phyloP scores from a whole-genome alignment of 129 eudicot genomes.

The Flaveria brownii region DNA sequence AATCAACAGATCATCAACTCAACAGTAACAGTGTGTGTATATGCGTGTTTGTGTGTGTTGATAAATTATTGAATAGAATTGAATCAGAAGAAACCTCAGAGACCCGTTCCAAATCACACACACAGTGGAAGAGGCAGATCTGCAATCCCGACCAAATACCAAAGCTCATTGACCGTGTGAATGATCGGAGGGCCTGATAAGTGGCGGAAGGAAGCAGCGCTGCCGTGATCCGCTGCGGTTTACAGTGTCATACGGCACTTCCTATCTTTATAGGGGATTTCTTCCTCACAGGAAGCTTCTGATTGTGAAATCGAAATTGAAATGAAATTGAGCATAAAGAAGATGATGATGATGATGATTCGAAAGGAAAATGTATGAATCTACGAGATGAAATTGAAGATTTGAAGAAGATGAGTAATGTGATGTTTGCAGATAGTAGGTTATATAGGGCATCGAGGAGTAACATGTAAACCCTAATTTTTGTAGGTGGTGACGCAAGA shows the following conservation, averaged over 20 bases:
- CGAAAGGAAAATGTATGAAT: too few relatives aligned
- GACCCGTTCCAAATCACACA: conserved; percentile 94
- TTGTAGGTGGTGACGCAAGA: too few relatives aligned
- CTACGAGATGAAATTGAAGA: too few relatives aligned
- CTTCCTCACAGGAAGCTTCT: conserved; percentile 67
- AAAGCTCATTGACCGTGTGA: conserved; percentile 2
- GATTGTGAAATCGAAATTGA: background rate
- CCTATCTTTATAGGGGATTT: conserved; percentile 71
- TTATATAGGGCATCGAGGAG: too few relatives aligned
- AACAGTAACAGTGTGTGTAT: too few relatives aligned
- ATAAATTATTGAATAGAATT: background rate
- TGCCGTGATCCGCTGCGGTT: conserved; percentile 45
- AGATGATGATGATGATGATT: too few relatives aligned
- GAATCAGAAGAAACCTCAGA: conserved; percentile 51
- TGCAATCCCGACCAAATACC: conserved; percentile 6
- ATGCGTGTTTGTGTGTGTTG: background rate
- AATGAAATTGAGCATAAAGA: background rate
- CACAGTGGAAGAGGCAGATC: conserved; percentile 33
- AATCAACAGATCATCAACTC: too few relatives aligned
- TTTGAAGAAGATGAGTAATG: too few relatives aligned
- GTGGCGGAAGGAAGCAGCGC: conserved; percentile 11
- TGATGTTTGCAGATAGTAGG: too few relatives aligned
- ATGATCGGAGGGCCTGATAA: background rate
- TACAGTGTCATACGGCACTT: conserved; percentile 98
- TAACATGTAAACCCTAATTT: too few relatives aligned